Evolutionary conservation across 257 asterid species (phyloP).

Genomic region (Parsonsia alboflavescens): DNA sequence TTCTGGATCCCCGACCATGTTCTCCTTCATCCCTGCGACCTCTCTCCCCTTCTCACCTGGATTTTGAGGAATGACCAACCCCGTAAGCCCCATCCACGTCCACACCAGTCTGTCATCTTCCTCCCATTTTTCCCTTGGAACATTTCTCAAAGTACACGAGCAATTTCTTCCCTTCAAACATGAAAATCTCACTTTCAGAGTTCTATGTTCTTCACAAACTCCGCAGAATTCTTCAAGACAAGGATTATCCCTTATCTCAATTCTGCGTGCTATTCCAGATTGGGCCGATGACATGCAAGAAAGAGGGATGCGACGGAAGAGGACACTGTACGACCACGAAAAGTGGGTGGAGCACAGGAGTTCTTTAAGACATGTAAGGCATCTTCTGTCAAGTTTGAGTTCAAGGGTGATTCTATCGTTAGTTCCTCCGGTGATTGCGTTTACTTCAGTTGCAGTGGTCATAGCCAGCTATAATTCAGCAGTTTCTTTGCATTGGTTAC

Average conservation of each 20-base stretch:
- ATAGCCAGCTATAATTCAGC: slow-evolving; percentile 72
- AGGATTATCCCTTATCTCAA: slow-evolving; percentile 29
- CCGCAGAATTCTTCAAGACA: slow-evolving; percentile 26
- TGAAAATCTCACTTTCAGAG: slow-evolving; percentile 23
- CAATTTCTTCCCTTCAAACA: slow-evolving; percentile 25
- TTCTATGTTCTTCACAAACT: slow-evolving; percentile 34
- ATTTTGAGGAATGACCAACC: slow-evolving; percentile 35
- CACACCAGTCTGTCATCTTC: slow-evolving; percentile 39
- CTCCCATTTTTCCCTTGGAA: slow-evolving; percentile 21
- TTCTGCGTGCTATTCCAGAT: slow-evolving; percentile 54
- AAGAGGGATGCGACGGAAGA: slow-evolving; percentile 47
- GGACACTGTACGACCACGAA: slow-evolving; percentile 58
- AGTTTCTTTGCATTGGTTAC: slow-evolving; percentile 56
- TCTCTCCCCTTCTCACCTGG: slow-evolving; percentile 11
- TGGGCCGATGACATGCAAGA: slow-evolving; percentile 76
- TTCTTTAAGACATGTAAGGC: slow-evolving; percentile 72
- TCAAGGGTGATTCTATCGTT: slow-evolving; percentile 80
- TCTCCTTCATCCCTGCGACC: slow-evolving; percentile 16
- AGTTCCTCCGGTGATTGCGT: slow-evolving; percentile 76
- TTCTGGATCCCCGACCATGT: slow-evolving; percentile 26
- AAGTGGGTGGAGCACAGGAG: slow-evolving; percentile 79
- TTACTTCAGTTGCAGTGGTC: slow-evolving; percentile 63
- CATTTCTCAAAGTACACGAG: slow-evolving; percentile 30
- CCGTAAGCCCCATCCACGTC: slow-evolving; percentile 25
- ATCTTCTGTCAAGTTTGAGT: slow-evolving; percentile 50